A percentile compares a stretch with the other conserved stretches of the same genome.
These are phyloP conservation scores for Aegle marmelos DNA, from an alignment of 345 rosid species.

Conservation along the genomic window DNA sequence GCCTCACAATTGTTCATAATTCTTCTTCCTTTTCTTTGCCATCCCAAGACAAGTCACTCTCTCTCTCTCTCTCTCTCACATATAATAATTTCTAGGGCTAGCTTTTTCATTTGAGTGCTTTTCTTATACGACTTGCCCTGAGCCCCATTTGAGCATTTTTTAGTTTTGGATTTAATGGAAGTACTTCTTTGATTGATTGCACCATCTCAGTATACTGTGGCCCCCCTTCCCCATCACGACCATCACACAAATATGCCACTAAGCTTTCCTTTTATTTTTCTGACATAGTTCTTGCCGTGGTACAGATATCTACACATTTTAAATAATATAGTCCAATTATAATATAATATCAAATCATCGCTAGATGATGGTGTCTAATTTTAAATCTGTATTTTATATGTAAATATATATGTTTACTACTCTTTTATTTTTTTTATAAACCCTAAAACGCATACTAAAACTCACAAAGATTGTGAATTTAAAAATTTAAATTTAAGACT, in stretches of 20 bases:
- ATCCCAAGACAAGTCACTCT: constrained; percentile 33
- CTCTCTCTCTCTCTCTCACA: constrained; percentile 8
- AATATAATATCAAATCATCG: too few species aligned
- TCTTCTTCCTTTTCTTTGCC: constrained; percentile 27
- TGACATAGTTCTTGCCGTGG: not conserved
- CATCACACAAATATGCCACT: constrained; percentile 2
- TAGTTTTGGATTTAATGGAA: constrained; percentile 31
- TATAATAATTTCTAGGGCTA: constrained; percentile 18
- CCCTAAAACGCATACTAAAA: too few species aligned
- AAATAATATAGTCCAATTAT: not conserved
- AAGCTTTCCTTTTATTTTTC: not conserved
- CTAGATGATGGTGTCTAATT: too few species aligned
- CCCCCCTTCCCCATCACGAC: not conserved
- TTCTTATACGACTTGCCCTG: not conserved
- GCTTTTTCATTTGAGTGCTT: constrained; percentile 11
- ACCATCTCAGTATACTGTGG: constrained; percentile 27
- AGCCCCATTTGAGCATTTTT: constrained; percentile 12
- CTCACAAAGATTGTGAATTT: too few species aligned
- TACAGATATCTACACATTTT: not conserved
- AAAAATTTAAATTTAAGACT: too few species aligned
- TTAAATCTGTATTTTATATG: too few species aligned
- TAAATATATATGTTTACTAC: too few species aligned
- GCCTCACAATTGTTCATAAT: constrained; percentile 30
- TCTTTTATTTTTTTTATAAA: too few species aligned
- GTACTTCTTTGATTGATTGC: constrained; percentile 35